Percentiles rank a stretch among this genome's conserved stretches.
These are phyloP conservation scores for Phytophthora sojae DNA, from an alignment of 352 stramenopile genomes.

Conservation along the genomic window DNA sequence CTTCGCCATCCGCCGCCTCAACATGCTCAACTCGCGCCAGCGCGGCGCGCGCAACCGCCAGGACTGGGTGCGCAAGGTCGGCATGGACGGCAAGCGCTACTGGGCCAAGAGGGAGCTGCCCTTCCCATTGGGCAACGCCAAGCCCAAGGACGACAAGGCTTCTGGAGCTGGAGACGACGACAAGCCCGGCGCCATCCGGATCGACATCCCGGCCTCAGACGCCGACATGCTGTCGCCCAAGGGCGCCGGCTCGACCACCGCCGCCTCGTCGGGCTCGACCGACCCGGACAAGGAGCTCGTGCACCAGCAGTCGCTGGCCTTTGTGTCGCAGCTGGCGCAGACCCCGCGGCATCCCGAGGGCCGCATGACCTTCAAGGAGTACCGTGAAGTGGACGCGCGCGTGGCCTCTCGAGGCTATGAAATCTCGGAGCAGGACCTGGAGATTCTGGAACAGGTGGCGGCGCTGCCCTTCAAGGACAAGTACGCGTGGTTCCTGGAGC, in stretches of 20 bases:
- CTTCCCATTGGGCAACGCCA: constrained; percentile 52
- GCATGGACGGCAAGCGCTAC: constrained; percentile 82
- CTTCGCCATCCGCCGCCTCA: constrained; percentile 87
- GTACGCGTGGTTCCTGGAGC: constrained; percentile 88
- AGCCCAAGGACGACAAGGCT: constrained; percentile 29
- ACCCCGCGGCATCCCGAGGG: constrained; percentile 83
- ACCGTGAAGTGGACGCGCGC: constrained; percentile 86
- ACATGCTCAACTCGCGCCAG: constrained; percentile 88
- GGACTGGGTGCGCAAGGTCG: constrained; percentile 88
- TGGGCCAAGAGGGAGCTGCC: constrained; percentile 80
- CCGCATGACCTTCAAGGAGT: constrained; percentile 91
- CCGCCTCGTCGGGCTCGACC: constrained; percentile 21
- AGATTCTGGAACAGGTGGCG: constrained; percentile 87
- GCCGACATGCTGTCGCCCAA: constrained; percentile 57
- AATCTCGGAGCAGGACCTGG: constrained; percentile 88
- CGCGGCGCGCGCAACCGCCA: constrained; percentile 81
- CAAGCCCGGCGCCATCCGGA: constrained; percentile 31
- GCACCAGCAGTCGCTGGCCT: constrained; percentile 83
- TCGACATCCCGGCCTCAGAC: constrained; percentile 52
- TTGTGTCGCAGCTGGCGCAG: constrained; percentile 87
- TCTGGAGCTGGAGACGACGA: constrained; percentile 2
- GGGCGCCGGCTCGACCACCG: constrained; percentile 15
- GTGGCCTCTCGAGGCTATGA: constrained; percentile 88
- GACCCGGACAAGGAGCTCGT: constrained; percentile 72
- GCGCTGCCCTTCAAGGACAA: constrained; percentile 90